These are phyloP conservation scores for Diaporthe humulicola DNA, from an alignment of 2,329 filamentous ascomycete genomes.

Conservation along the genomic window DNA sequence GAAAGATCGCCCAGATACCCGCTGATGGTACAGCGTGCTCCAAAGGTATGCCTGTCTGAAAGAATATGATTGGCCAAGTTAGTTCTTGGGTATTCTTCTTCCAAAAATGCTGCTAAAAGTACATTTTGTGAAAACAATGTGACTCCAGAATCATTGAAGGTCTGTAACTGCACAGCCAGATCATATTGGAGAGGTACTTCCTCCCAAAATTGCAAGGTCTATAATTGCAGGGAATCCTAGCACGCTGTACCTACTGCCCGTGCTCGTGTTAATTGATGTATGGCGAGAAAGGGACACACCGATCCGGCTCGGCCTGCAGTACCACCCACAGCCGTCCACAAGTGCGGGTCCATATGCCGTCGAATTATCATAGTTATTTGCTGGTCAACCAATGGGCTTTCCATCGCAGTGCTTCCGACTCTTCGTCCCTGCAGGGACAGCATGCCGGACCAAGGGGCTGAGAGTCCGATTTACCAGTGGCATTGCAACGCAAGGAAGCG, in stretches of 20 bases:
- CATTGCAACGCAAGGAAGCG: not conserved
- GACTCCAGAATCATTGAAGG: not conserved
- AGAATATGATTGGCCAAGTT: conserved; percentile 5
- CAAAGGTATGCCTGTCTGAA: not conserved
- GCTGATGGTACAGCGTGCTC: not conserved
- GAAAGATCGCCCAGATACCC: not conserved
- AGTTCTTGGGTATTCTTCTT: not conserved
- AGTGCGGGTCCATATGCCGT: conserved; percentile 11
- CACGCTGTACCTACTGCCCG: not conserved
- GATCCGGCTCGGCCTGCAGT: not conserved
- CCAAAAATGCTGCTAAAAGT: not conserved
- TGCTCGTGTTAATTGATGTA: conserved; percentile 15
- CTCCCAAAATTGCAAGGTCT: not conserved
- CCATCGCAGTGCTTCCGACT: not conserved
- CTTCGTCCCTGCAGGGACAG: conserved; percentile 15
- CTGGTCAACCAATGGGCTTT: conserved; percentile 9
- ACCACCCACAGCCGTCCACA: conserved; percentile 1
- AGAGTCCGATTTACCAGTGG: conserved; percentile 4
- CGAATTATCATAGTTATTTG: conserved; percentile 14
- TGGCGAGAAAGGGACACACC: not conserved
- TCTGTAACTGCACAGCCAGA: not conserved
- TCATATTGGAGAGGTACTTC: not conserved
- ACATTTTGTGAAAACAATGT: not conserved
- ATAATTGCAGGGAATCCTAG: conserved; percentile 5
- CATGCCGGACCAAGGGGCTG: conserved; percentile 2